Percentiles rank a stretch among this genome's conserved stretches.
phyloP scores from a whole-genome alignment of 495 filamentous ascomycete species.

The Evernia prunastri region DNA sequence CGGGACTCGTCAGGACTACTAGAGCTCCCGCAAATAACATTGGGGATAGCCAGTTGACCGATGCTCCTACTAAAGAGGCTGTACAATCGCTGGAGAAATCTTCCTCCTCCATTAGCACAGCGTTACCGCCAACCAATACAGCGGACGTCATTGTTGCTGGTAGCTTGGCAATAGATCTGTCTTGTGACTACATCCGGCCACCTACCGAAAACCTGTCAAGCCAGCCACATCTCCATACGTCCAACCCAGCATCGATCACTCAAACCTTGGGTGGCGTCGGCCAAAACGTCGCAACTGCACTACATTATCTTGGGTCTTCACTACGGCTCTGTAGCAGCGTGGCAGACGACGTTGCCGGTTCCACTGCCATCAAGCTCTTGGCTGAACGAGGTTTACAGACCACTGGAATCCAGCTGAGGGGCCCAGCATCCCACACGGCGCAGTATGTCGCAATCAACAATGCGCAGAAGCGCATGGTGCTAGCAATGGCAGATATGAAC shows the following conservation, averaged over 20 bases:
- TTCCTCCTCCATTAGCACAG: neutral
- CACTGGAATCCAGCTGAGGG: conserved; percentile 52
- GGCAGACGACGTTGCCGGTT: conserved; percentile 70
- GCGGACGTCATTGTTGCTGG: conserved; percentile 79
- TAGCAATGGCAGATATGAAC: conserved; percentile 92
- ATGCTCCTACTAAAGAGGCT: neutral
- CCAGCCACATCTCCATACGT: conserved; percentile 64
- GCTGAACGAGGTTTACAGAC: conserved; percentile 55
- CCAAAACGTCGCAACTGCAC: conserved; percentile 82
- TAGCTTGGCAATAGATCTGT: conserved; percentile 79
- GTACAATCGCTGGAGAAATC: neutral
- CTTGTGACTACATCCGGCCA: conserved; percentile 64
- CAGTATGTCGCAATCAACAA: conserved; percentile 92
- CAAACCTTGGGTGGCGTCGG: conserved; percentile 90
- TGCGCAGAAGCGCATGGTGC: conserved; percentile 64
- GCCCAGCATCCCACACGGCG: conserved; percentile 57
- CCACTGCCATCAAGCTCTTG: conserved; percentile 58
- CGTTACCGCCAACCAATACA: conserved; percentile 12
- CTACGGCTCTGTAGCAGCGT: conserved; percentile 68
- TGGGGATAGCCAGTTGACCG: neutral
- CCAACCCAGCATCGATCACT: conserved; percentile 72
- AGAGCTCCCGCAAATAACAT: neutral
- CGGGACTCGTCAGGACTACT: neutral
- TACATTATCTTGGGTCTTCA: conserved; percentile 53
- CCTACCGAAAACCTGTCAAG: conserved; percentile 27